Evolutionary conservation across 768 basidiomycete species (phyloP).

Genomic region (Trametes gibbosa): DNA sequence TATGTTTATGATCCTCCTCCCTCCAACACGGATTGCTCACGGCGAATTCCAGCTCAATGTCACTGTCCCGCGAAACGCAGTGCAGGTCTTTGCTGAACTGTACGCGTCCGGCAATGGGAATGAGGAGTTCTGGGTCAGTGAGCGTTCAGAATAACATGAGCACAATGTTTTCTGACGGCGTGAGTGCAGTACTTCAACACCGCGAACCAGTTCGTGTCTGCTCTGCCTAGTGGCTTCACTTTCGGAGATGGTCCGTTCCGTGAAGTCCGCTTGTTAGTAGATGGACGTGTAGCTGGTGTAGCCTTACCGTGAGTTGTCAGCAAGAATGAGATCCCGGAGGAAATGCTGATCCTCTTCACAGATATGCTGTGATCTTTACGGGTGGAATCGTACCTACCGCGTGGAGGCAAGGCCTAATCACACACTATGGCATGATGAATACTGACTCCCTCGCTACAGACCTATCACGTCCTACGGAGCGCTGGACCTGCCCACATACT

Average conservation of each 20-base stretch:
- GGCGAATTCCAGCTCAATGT: constrained; percentile 49
- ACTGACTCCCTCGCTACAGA: constrained; percentile 28
- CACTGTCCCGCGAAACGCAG: constrained; percentile 67
- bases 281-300: constrained; percentile 52
- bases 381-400: constrained; percentile 69
- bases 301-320: constrained; percentile 47
- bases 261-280: constrained; percentile 59
- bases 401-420: constrained; percentile 52
- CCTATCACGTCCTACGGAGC: constrained; percentile 78
- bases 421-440: neutral
- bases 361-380: constrained; percentile 54
- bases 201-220: constrained; percentile 54
- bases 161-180: neutral
- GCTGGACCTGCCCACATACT: constrained; percentile 74
- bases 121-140: constrained; percentile 76
- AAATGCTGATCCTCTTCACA: constrained; percentile 25
- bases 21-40: neutral
- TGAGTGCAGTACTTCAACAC: constrained; percentile 62
- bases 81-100: constrained; percentile 66
- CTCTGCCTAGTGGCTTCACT: constrained; percentile 51
- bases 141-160: neutral
- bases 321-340: constrained; percentile 1
- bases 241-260: constrained; percentile 55
- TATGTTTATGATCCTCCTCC: constrained; percentile 27
- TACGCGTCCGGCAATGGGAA: constrained; percentile 63